phyloP scores from a whole-genome alignment of 1,284 basidiomycete species.

The Ganoderma sinense region DNA sequence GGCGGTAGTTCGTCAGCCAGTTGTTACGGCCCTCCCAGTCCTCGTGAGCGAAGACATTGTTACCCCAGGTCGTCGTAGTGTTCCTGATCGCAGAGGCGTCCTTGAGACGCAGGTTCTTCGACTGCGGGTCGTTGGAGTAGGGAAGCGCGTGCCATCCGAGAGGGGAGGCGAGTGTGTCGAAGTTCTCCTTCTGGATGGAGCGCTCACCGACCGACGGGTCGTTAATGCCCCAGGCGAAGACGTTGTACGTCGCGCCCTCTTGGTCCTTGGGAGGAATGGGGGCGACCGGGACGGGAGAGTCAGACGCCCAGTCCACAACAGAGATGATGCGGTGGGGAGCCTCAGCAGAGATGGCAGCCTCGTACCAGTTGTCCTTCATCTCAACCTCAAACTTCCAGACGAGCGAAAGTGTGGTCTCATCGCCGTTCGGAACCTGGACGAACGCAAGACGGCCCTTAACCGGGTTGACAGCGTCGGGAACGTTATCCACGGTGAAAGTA shows the following conservation, averaged over 20 bases:
- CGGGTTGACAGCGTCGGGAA: constrained; percentile 76
- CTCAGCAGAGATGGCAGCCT: constrained; percentile 70
- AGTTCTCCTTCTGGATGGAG: constrained; percentile 64
- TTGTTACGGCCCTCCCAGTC: constrained; percentile 86
- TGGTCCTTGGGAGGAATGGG: constrained; percentile 49
- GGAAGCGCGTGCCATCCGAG: constrained; percentile 89
- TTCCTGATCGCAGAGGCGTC: constrained; percentile 58
- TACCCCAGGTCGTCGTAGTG: constrained; percentile 87
- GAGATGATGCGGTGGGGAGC: constrained; percentile 77
- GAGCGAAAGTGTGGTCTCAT: constrained; percentile 62
- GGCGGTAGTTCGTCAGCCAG: constrained; percentile 85
- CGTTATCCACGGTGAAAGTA: constrained; percentile 54
- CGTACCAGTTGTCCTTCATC: constrained; percentile 89
- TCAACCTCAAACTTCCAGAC: constrained; percentile 89
- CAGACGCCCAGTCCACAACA: constrained; percentile 86
- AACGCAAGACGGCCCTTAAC: constrained; percentile 79
- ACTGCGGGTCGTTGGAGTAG: constrained; percentile 59
- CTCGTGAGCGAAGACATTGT: constrained; percentile 92
- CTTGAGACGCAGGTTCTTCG: constrained; percentile 27
- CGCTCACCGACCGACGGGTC: constrained; percentile 74
- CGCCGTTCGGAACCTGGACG: constrained; percentile 72
- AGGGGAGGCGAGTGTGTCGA: constrained; percentile 81
- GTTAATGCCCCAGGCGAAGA: constrained; percentile 80
- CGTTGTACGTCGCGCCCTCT: constrained; percentile 64
- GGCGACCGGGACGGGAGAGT: constrained; percentile 56